phyloP scores from a whole-genome alignment of 2,329 filamentous ascomycete species.

The Plenodomus tracheiphilus region DNA sequence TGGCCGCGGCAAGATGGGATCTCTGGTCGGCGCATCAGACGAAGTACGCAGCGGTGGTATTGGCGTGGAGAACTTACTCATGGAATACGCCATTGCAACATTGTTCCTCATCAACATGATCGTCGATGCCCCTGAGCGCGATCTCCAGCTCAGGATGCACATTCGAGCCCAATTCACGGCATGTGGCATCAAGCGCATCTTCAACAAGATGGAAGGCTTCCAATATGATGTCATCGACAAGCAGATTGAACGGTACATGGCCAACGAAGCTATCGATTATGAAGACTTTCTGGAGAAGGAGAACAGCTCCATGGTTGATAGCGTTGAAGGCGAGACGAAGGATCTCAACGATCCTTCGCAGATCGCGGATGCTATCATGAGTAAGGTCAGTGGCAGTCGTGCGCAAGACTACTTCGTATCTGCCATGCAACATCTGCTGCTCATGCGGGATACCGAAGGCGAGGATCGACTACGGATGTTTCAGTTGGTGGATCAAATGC shows the following conservation, averaged over 20 bases:
- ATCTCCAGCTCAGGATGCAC: slow-evolving; percentile 89
- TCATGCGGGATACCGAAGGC: slow-evolving; percentile 87
- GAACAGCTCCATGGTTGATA: slow-evolving; percentile 87
- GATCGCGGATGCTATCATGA: slow-evolving; percentile 91
- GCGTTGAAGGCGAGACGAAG: slow-evolving; percentile 80
- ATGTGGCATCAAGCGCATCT: slow-evolving; percentile 90
- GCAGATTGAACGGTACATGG: slow-evolving; percentile 90
- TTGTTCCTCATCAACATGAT: slow-evolving; percentile 97
- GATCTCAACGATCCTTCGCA: slow-evolving; percentile 91
- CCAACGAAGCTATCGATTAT: slow-evolving; percentile 96
- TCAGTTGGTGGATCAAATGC: slow-evolving; percentile 97
- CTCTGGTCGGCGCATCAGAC: slow-evolving; percentile 92
- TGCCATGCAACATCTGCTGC: slow-evolving; percentile 88
- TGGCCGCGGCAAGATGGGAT: slow-evolving; percentile 97
- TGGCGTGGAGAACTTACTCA: slow-evolving; percentile 96
- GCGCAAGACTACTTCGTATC: slow-evolving; percentile 96
- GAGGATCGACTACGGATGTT: slow-evolving; percentile 95
- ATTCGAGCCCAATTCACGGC: slow-evolving; percentile 94
- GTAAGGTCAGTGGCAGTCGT: slow-evolving; percentile 78
- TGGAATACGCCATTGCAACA: slow-evolving; percentile 97
- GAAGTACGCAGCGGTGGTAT: slow-evolving; percentile 95
- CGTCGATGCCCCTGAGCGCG: slow-evolving; percentile 84
- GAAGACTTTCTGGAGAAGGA: slow-evolving; percentile 95
- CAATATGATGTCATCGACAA: slow-evolving; percentile 99
- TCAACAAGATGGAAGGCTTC: slow-evolving; percentile 97